Conservation (phyloP, 2,329 filamentous ascomycete genomes). For the Ophioceras dolichostomum region DNA sequence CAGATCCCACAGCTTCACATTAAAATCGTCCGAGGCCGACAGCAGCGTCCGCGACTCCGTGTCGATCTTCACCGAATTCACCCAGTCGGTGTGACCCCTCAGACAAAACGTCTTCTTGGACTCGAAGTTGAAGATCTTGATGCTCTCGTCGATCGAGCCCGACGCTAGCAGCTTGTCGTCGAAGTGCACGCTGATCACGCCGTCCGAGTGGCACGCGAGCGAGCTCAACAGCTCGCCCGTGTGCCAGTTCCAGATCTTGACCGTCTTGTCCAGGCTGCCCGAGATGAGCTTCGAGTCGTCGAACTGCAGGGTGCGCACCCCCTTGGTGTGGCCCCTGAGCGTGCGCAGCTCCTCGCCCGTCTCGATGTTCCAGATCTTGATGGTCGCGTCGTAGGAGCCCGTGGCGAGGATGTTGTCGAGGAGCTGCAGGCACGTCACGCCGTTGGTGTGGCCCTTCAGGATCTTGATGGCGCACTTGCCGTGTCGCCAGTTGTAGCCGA, state of each 20-base stretch:
- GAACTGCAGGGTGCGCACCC: constrained; percentile 84
- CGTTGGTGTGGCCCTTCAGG: constrained; percentile 78
- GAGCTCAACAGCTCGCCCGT: constrained; percentile 80
- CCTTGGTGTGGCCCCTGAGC: constrained; percentile 66
- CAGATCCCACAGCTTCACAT: constrained; percentile 58
- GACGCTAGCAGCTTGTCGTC: constrained; percentile 75
- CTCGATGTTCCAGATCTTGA: constrained; percentile 93
- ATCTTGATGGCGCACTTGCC: constrained; percentile 75
- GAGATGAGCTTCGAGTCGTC: constrained; percentile 86
- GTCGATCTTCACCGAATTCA: constrained; percentile 90
- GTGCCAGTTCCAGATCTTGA: constrained; percentile 95
- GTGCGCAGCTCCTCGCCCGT: constrained; percentile 80
- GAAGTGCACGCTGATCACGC: constrained; percentile 81
- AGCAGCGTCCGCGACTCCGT: constrained; percentile 71
- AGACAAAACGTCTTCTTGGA: constrained; percentile 71
- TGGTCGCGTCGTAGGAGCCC: constrained; percentile 87
- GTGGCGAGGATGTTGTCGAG: constrained; percentile 83
- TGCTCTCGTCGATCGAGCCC: constrained; percentile 77
- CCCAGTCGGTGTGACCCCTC: constrained; percentile 83
- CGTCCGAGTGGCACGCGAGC: constrained; percentile 64
- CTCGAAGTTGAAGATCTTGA: constrained; percentile 88
- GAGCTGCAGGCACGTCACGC: constrained; percentile 57
- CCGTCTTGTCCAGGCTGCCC: constrained; percentile 73
- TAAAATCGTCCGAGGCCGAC: constrained; percentile 88
- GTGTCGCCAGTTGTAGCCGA: constrained; percentile 96